Conservation (phyloP, 176 grass and related monocot genomes). For the Phyllostachys edulis region DNA sequence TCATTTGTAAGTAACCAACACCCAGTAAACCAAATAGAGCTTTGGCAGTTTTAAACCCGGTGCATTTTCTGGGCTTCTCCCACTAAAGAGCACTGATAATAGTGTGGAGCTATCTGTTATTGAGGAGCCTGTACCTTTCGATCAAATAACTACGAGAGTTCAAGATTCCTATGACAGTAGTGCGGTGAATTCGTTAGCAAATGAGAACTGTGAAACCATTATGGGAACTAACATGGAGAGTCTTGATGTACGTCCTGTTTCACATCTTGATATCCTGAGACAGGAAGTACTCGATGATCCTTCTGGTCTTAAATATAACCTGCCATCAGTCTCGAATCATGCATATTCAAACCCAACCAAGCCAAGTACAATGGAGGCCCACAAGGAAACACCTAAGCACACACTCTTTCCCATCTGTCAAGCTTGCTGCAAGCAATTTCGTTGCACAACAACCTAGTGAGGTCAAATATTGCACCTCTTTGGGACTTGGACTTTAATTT, state of each 20-base stretch:
- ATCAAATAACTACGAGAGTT: constrained; percentile 68
- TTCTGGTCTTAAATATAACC: constrained; percentile 72
- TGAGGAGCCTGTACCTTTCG: constrained; percentile 57
- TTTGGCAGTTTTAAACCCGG: constrained; percentile 96
- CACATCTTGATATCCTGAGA: constrained; percentile 63
- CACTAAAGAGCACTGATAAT: constrained; percentile 49
- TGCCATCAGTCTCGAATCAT: constrained; percentile 72
- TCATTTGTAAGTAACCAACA: constrained; percentile 85
- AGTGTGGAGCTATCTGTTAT: constrained; percentile 43
- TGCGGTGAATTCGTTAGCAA: constrained; percentile 38
- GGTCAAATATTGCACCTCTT: too few relatives aligned
- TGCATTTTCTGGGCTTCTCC: constrained; percentile 88
- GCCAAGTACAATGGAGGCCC: constrained; percentile 55
- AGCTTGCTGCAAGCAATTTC: constrained; percentile 91
- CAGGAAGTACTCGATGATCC: constrained; percentile 61
- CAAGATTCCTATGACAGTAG: constrained; percentile 64
- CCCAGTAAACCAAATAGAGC: constrained; percentile 75
- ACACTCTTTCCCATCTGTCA: too few relatives aligned
- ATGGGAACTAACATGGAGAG: constrained; percentile 57
- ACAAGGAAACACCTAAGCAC: constrained; percentile 69
- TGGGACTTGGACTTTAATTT: constrained; percentile 76
- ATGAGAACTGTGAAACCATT: constrained; percentile 50
- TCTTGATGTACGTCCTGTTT: constrained; percentile 64
- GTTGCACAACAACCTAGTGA: constrained; percentile 41
- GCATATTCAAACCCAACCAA: constrained; percentile 53